phyloP scores from a whole-genome alignment of 331 rosid genomes.

The Acacia pycnantha region DNA sequence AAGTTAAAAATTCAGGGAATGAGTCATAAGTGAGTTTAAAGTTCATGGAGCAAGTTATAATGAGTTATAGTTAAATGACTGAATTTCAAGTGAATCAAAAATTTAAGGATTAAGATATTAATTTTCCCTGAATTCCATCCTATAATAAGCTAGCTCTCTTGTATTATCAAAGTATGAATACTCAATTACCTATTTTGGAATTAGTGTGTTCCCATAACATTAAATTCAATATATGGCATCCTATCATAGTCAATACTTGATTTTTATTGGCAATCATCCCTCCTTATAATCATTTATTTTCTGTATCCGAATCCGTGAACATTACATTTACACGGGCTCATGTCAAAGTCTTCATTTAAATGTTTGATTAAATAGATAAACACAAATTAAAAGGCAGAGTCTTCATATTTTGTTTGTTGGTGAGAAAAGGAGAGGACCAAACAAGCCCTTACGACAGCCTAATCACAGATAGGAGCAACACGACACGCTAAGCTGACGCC shows the following conservation, averaged over 20 bases:
- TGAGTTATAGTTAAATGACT: no score
- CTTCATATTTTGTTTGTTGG: conserved; percentile 18
- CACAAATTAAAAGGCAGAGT: neutral
- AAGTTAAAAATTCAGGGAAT: no score
- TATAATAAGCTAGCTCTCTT: neutral
- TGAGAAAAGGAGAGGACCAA: conserved; percentile 35
- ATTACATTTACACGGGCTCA: neutral
- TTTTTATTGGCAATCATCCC: neutral
- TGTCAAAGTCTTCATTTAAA: neutral
- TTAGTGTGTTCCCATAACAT: neutral
- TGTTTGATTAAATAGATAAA: neutral
- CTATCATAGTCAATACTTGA: neutral
- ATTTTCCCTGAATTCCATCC: neutral
- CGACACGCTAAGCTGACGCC: neutral
- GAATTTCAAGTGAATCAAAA: no score
- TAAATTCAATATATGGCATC: no score
- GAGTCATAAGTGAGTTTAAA: no score
- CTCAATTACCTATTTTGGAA: neutral
- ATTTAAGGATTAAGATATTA: no score
- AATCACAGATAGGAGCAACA: neutral
- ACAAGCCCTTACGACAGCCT: conserved; percentile 44
- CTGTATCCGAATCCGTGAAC: neutral
- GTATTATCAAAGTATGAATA: neutral
- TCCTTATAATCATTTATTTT: neutral
- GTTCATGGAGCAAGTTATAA: no score